These are phyloP conservation scores for Hanseniaspora uvarum DNA, from an alignment of 1,139 yeast genomes.

Conservation along the genomic window DNA sequence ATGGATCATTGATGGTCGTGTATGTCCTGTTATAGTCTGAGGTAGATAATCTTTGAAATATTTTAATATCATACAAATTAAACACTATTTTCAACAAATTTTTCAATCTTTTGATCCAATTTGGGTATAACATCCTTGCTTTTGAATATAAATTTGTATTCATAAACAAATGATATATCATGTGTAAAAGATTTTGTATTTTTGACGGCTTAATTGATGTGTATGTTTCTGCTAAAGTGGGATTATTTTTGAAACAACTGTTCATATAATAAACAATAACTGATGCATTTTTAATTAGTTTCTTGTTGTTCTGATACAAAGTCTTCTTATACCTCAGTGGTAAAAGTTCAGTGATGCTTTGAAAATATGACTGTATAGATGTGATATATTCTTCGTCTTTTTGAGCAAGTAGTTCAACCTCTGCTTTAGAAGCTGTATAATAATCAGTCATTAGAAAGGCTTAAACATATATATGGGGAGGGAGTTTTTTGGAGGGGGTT, in stretches of 20 bases:
- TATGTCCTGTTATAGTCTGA: not conserved
- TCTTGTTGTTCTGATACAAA: conserved; percentile 2
- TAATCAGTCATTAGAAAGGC: not conserved
- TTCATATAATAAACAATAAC: not conserved
- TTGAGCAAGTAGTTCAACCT: not conserved
- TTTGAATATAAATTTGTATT: not conserved
- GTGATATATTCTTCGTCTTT: conserved; percentile 1
- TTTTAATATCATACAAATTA: not conserved
- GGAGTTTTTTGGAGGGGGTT: not conserved
- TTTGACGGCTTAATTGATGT: not conserved
- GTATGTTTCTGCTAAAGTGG: conserved; percentile 6
- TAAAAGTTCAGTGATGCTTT: not conserved
- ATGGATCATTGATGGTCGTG: not conserved
- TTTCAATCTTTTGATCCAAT: not conserved
- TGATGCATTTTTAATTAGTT: not conserved
- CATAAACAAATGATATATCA: not conserved
- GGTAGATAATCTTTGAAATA: not conserved
- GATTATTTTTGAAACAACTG: not conserved
- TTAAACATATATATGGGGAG: not conserved
- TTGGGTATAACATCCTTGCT: not conserved
- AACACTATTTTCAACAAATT: not conserved
- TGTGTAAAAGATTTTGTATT: conserved; percentile 1
- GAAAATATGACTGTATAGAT: not conserved
- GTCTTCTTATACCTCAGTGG: not conserved
- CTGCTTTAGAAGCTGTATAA: not conserved